A percentile compares a stretch with the other conserved stretches of the same genome.
phyloP scores from a whole-genome alignment of 176 grass and related monocot genomes.

The Canna indica region DNA sequence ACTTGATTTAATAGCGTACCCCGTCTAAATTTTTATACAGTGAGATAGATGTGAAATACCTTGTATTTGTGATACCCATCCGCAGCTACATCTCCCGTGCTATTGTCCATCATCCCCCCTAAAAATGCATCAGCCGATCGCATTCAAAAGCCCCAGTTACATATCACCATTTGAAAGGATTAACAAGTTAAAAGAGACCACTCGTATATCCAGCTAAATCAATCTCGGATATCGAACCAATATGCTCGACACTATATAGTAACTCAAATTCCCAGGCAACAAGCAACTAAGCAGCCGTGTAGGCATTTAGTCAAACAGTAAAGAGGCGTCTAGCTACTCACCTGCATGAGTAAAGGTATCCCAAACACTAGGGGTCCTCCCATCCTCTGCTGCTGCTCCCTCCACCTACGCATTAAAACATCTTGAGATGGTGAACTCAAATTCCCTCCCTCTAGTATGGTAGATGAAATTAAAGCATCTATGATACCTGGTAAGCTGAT shows the following conservation, averaged over 20 bases:
- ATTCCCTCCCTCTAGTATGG: no score
- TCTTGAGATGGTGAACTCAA: no score
- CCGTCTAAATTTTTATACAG: background rate
- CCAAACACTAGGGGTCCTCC: background rate
- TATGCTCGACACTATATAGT: no score
- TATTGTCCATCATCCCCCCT: constrained; percentile 42
- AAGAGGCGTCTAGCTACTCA: background rate
- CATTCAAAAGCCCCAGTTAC: background rate
- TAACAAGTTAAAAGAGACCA: background rate
- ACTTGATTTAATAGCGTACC: background rate
- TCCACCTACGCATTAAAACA: no score
- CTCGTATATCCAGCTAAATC: no score
- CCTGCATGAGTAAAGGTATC: background rate
- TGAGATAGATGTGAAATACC: constrained; percentile 7
- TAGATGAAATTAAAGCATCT: no score
- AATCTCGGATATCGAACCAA: no score
- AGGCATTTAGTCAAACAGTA: background rate
- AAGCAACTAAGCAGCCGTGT: no score
- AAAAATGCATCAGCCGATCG: background rate
- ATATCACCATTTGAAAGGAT: background rate
- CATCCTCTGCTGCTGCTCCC: background rate
- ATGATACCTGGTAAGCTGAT: no score
- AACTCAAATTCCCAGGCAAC: no score
- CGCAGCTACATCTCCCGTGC: constrained; percentile 39
- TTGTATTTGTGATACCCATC: constrained; percentile 66